A percentile compares a stretch with the other conserved stretches of the same genome.
Conservation (phyloP, 768 basidiomycete genomes). For the Termitomyces titanicus region DNA sequence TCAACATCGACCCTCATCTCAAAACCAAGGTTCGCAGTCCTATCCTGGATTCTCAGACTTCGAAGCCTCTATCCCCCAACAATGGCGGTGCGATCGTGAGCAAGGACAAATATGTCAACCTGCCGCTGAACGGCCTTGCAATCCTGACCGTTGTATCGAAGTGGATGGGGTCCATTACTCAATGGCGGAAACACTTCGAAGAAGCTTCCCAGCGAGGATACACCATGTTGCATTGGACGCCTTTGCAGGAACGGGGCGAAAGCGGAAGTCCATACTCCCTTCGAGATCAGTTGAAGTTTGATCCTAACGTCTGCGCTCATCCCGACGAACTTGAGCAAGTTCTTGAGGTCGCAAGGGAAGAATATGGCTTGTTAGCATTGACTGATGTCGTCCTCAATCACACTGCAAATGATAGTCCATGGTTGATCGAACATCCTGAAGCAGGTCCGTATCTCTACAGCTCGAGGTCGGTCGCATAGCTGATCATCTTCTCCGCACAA, state of each 20-base stretch:
- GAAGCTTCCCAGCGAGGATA: slow-evolving; percentile 90
- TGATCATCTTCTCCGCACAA: not conserved
- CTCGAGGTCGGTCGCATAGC: not conserved
- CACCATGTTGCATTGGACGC: slow-evolving; percentile 98
- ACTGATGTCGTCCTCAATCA: slow-evolving; percentile 98
- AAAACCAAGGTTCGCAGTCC: slow-evolving; percentile 67
- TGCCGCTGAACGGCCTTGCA: slow-evolving; percentile 85
- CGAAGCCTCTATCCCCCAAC: slow-evolving; percentile 46
- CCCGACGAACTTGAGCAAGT: slow-evolving; percentile 56
- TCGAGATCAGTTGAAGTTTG: slow-evolving; percentile 80
- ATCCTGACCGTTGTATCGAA: slow-evolving; percentile 93
- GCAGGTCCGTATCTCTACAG: slow-evolving; percentile 55
- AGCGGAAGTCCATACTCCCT: slow-evolving; percentile 95
- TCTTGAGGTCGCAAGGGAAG: slow-evolving; percentile 68
- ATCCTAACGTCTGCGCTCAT: slow-evolving; percentile 66
- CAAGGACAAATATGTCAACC: slow-evolving; percentile 49
- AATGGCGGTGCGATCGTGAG: slow-evolving; percentile 49
- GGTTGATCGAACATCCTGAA: slow-evolving; percentile 93
- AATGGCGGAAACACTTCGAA: slow-evolving; percentile 78
- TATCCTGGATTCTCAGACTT: slow-evolving; percentile 56
- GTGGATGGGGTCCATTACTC: slow-evolving; percentile 88
- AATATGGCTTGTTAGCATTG: slow-evolving; percentile 84
- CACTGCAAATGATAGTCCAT: slow-evolving; percentile 90
- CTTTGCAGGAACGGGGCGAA: slow-evolving; percentile 86
- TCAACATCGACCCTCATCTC: slow-evolving; percentile 93